These are phyloP conservation scores for Aspergillus fijiensis DNA, from an alignment of 2,329 filamentous ascomycete genomes.

Conservation along the genomic window DNA sequence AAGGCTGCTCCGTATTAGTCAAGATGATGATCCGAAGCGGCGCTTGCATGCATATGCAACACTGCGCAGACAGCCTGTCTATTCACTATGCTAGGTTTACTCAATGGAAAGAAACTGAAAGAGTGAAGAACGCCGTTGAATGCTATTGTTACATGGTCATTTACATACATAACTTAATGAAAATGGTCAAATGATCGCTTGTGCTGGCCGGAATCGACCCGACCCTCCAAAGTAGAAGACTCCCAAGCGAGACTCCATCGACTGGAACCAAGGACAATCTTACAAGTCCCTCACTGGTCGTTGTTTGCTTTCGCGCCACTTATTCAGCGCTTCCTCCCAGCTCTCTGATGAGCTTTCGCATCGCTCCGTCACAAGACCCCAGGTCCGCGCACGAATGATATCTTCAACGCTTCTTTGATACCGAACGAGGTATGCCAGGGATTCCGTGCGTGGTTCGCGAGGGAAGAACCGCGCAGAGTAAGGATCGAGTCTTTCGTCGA, in stretches of 20 bases:
- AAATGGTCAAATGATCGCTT: background rate
- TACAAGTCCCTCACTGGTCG: constrained; percentile 1
- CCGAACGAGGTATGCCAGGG: constrained; percentile 67
- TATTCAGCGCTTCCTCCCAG: constrained; percentile 66
- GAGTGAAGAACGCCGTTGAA: constrained; percentile 10
- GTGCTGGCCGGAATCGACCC: background rate
- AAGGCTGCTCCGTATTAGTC: constrained; percentile 11
- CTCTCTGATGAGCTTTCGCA: constrained; percentile 61
- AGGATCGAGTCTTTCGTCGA: constrained; percentile 82
- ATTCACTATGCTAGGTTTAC: background rate
- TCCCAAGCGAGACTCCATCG: background rate
- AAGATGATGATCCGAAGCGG: constrained; percentile 18
- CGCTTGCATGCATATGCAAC: constrained; percentile 2
- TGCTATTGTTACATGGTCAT: constrained; percentile 17
- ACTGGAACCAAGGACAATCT: background rate
- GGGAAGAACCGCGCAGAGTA: constrained; percentile 82
- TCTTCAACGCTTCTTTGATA: constrained; percentile 72
- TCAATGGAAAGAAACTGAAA: background rate
- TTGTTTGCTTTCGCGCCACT: constrained; percentile 55
- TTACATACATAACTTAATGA: background rate
- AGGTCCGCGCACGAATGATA: constrained; percentile 78
- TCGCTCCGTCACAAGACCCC: constrained; percentile 73
- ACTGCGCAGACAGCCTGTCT: background rate
- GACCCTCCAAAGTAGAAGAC: background rate
- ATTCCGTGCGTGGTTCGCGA: constrained; percentile 74